Base-by-base conservation (phyloP, 208 protist species). In the Trypanosoma conorhini region DNA sequence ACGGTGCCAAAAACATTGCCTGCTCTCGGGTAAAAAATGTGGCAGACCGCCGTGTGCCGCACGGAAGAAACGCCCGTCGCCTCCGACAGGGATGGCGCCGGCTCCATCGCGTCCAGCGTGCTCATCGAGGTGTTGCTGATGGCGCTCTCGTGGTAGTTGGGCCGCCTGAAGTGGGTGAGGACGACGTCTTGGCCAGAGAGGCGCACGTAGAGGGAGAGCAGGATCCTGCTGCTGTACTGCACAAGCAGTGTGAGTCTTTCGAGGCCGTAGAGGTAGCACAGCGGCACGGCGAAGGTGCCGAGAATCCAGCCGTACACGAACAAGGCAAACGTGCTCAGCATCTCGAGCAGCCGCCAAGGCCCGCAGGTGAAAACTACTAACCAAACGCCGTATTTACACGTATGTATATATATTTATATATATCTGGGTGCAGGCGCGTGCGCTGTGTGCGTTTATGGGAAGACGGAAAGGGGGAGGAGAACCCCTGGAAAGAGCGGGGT, bases 261-360 rank as follows among this genome's bases (percentile, higher is more conserved):
- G 35, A 82, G 76, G 59, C 80, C 83, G 64, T 86, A 88, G 31
- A 91, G 71, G 40, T 85, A 77, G 52, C 76, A 80, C 0, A 93
- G 19, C 13, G 80, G 57, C 0, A 89, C 76, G 1, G 67, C 67
- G 9, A 70, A 63, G 24, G 80, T 77, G 42, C 85, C 88, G 38
- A 60, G 26, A 12, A 84, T 52, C 80, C 83, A 91, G 55, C 88
- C 88, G 67, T 82, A 86, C 26, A 87, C 5, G 60, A 94, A 83
- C 70, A 58, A 50, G 24, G 51, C 28, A 40, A 77, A 26, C 9
- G 51, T 22, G 31, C 59, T 30, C n/a, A 61, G 46, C 64, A 70
- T 65, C n/a, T 55, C 55, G 21, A 4, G 4, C 9, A 54, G 48
- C 48, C 2, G 10, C 2, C 1, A 24, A 8, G 56, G 2, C 19